Percentiles rank a stretch among this genome's conserved stretches.
Evolutionary conservation across 2,329 filamentous ascomycete genomes (phyloP).

Genomic region (Hansfordia pulvinata): DNA sequence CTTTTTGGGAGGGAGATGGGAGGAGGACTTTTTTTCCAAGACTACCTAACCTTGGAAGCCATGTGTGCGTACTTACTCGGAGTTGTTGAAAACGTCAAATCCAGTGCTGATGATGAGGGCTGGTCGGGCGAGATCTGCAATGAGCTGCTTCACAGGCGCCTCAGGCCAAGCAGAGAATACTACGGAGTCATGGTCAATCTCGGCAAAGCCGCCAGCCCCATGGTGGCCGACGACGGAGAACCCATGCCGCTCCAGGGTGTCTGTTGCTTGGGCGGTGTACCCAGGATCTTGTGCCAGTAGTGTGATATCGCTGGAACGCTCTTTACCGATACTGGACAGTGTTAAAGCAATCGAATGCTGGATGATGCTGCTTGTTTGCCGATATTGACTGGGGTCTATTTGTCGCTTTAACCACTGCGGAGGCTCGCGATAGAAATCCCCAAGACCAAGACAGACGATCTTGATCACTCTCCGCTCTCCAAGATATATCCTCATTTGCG

Average conservation of each 20-base stretch:
- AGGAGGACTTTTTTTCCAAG: no score
- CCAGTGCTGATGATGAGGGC: conserved; percentile 5
- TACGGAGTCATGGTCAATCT: conserved; percentile 20
- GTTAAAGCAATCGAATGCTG: conserved; percentile 12
- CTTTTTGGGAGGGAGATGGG: no score
- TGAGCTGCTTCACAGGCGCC: conserved; percentile 20
- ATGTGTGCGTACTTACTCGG: conserved; percentile 1
- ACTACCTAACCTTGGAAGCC: no score
- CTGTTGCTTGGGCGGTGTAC: conserved; percentile 8
- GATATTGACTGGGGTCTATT: conserved; percentile 5
- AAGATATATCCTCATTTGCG: conserved; percentile 8
- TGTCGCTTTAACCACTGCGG: conserved; percentile 8
- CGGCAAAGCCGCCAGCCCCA: conserved; percentile 19
- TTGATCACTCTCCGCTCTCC: conserved; percentile 10
- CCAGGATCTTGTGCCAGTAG: conserved; percentile 13
- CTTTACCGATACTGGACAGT: conserved; percentile 8
- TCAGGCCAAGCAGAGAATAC: conserved; percentile 20
- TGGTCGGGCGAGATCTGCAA: conserved; percentile 22
- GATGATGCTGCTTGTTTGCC: conserved; percentile 7
- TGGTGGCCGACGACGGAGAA: conserved; percentile 12
- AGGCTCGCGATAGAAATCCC: conserved; percentile 9
- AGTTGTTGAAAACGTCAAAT: conserved; percentile 1
- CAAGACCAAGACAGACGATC: conserved; percentile 13
- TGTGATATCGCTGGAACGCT: conserved; percentile 3
- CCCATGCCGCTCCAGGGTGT: conserved; percentile 8